Conservation (phyloP, 169 alveolate genomes). For the Plasmodium knowlesi region DNA sequence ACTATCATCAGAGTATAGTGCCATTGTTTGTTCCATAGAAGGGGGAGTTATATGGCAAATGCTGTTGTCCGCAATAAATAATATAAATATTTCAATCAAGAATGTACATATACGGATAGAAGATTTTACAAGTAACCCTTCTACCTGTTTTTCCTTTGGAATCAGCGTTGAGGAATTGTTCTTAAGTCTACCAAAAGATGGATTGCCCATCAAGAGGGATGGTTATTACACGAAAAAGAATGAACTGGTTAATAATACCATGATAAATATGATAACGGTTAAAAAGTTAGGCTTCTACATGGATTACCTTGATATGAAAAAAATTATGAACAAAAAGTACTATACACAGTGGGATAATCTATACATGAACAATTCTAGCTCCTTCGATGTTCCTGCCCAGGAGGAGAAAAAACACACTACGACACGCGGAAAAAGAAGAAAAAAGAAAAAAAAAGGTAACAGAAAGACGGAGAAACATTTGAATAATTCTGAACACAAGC, state of each 20-base stretch:
- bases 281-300: slow-evolving; percentile 65
- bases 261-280: slow-evolving; percentile 75
- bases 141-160: slow-evolving; percentile 68
- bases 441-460: neutral
- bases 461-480: neutral
- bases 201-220: slow-evolving; percentile 68
- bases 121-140: slow-evolving; percentile 71
- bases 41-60: slow-evolving; percentile 78
- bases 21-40: slow-evolving; percentile 65
- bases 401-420: neutral
- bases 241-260: slow-evolving; percentile 65
- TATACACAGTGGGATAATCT: slow-evolving; percentile 4
- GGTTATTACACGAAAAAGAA: slow-evolving; percentile 73
- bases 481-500: neutral
- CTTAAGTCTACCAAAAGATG: slow-evolving; percentile 71
- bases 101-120: slow-evolving; percentile 74
- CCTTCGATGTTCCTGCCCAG: neutral
- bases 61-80: slow-evolving; percentile 65
- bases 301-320: slow-evolving; percentile 69
- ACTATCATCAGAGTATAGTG: slow-evolving; percentile 74
- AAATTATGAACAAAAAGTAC: slow-evolving; percentile 38
- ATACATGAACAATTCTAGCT: slow-evolving; percentile 8
- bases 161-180: slow-evolving; percentile 64
- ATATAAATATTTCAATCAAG: slow-evolving; percentile 61
- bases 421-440: slow-evolving; percentile 9